Base-by-base conservation (phyloP, 2,329 filamentous ascomycete species). In the Fusarium pseudonygamai region DNA sequence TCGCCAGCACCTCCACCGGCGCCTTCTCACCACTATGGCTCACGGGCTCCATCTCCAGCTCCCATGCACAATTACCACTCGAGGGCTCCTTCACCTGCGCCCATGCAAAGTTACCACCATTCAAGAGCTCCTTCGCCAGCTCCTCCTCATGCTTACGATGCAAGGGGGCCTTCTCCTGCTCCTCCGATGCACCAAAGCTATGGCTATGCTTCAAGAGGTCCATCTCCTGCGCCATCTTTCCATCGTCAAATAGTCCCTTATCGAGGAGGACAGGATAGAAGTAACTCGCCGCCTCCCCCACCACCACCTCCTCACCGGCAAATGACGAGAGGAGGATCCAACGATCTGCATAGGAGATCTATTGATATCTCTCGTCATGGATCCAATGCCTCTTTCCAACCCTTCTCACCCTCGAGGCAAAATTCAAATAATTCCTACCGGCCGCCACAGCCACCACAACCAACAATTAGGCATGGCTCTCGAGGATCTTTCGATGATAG, bases 281-380 rank as follows among this genome's bases (percentile, higher is more conserved):
- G 84, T 42, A 87, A 88, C 45, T 90, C 89, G 26, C 92, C 93
- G 14, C 93, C 94, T 24, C 94, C 95, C 13, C 94, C 95, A 5
- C 91, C 94, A 5, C 95, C 95, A 0, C 92, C 92, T 14, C 94
- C 95, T 12, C 95, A 97, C 72, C 92, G 95, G 13, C 94, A 95
- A 81, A 87, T 85, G 26, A 77, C 73, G 78, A 82, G 60, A 72
- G 79, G 63, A 37, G 78, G 78, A 15, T 85, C 85, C 4, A 81
- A 82, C 24, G 78, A 82, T 43, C 80, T 84, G 0, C 83, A 84
- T 53, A 79, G 78, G 11, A 78, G 76, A 15, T 79, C 78, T 7
- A 69, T 75, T 69, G 75, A 79, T 22, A 70, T 81, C 26, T 80
- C 79, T 15, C 80, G 83, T 1, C 79, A 83, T 16, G 79, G 78